phyloP scores from a whole-genome alignment of 148 eudicot species.

The Diospyros kaki region DNA sequence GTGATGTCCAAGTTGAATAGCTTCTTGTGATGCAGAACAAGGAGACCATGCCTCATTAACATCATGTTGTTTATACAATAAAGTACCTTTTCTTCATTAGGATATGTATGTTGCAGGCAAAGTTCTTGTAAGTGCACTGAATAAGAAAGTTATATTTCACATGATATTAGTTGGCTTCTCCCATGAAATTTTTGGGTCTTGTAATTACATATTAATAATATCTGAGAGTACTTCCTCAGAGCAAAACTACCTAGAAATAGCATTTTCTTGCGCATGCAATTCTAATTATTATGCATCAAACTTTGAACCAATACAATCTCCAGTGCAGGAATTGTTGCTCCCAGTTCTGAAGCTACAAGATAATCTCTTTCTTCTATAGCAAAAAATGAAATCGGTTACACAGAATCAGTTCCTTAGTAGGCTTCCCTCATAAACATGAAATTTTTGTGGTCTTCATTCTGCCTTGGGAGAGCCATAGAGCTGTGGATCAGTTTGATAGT shows the following conservation, averaged over 20 bases:
- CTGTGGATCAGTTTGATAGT: conserved; percentile 39
- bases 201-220: too few species aligned
- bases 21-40: not conserved
- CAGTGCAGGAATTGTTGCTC: not conserved
- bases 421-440: not conserved
- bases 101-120: too few species aligned
- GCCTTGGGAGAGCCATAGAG: conserved; percentile 17
- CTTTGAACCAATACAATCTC: not conserved
- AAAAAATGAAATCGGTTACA: not conserved
- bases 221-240: too few species aligned
- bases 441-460: not conserved
- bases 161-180: too few species aligned
- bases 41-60: not conserved
- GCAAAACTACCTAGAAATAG: not conserved
- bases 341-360: not conserved
- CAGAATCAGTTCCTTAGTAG: conserved; percentile 17
- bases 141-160: too few species aligned
- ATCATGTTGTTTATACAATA: not conserved
- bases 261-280: not conserved
- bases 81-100: too few species aligned
- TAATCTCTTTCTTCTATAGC: not conserved
- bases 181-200: too few species aligned
- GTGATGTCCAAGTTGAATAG: not conserved
- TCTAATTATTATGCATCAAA: not conserved
- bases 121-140: too few species aligned